Conservation (phyloP, 2,329 filamentous ascomycete species). For the Rosellinia necatrix region DNA sequence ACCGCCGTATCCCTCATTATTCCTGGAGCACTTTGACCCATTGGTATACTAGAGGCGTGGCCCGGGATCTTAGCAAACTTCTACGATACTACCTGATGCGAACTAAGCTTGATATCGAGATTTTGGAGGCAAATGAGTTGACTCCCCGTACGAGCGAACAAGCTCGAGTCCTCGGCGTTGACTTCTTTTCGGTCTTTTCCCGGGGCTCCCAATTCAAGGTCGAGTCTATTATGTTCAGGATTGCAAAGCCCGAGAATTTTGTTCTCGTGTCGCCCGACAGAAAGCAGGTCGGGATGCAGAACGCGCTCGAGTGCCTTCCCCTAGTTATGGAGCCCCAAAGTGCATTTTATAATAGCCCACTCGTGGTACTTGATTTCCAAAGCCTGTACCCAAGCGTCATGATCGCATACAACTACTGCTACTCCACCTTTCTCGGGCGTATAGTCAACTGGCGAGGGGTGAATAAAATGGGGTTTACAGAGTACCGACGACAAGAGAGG, state of each 20-base stretch:
- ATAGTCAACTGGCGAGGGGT: conserved; percentile 85
- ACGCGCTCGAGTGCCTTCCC: conserved; percentile 90
- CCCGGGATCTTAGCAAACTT: conserved; percentile 73
- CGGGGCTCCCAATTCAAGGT: conserved; percentile 98
- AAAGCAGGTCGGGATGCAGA: conserved; percentile 91
- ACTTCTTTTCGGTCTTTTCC: conserved; percentile 96
- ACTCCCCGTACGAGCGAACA: conserved; percentile 91
- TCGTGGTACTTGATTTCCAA: conserved; percentile 94
- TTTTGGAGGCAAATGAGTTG: conserved; percentile 87
- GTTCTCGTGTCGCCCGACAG: conserved; percentile 86
- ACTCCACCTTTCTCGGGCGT: conserved; percentile 91
- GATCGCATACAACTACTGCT: conserved; percentile 99
- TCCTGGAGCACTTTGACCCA: conserved; percentile 75
- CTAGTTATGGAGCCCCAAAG: conserved; percentile 98
- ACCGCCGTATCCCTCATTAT: conserved; percentile 87
- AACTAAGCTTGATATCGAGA: conserved; percentile 83
- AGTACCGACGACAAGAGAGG: conserved; percentile 78
- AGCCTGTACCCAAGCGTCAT: conserved; percentile 96
- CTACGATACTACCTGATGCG: conserved; percentile 78
- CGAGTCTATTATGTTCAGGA: conserved; percentile 97
- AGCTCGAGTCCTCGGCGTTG: conserved; percentile 86
- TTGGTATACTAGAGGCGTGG: conserved; percentile 77
- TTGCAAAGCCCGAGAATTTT: conserved; percentile 96
- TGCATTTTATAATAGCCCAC: conserved; percentile 86
- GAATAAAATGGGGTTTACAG: conserved; percentile 92